These are phyloP conservation scores for Hygrocybe coccinea DNA, from an alignment of 768 basidiomycete species.

Conservation along the genomic window DNA sequence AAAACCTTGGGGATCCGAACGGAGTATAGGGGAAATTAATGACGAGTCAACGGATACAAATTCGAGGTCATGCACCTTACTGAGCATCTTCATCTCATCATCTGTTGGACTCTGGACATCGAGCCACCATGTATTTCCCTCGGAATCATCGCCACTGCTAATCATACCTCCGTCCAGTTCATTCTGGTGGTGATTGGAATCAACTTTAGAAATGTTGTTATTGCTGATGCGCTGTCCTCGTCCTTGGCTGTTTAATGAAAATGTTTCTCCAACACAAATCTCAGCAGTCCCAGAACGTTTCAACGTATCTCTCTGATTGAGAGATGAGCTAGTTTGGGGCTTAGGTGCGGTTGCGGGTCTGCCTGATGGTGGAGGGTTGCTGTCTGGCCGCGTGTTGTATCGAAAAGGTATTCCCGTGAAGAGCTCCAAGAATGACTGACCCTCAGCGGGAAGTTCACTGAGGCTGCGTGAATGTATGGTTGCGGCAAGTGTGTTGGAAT, in stretches of 20 bases:
- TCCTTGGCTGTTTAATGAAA: background rate
- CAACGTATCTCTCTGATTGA: background rate
- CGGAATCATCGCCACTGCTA: slow-evolving; percentile 42
- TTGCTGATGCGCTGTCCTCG: background rate
- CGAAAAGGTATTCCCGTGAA: slow-evolving; percentile 53
- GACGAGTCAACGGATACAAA: background rate
- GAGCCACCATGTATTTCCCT: slow-evolving; percentile 93
- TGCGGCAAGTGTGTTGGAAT: slow-evolving; percentile 85
- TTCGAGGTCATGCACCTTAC: slow-evolving; percentile 57
- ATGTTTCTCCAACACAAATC: background rate
- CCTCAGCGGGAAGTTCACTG: slow-evolving; percentile 89
- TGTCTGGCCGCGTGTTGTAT: background rate
- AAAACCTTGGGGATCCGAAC: slow-evolving; percentile 61
- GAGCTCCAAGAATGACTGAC: slow-evolving; percentile 87
- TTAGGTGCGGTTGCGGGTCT: background rate
- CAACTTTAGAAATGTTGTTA: background rate
- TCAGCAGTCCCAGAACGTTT: background rate
- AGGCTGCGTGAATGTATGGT: slow-evolving; percentile 94
- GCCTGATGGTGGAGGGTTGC: background rate
- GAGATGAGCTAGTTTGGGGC: background rate
- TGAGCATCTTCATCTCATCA: slow-evolving; percentile 96
- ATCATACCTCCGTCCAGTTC: slow-evolving; percentile 14
- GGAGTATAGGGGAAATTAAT: background rate
- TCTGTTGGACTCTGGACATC: slow-evolving; percentile 92
- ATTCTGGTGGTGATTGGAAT: background rate